phyloP scores from a whole-genome alignment of 768 basidiomycete species.

The Dacryopinax spathularia region DNA sequence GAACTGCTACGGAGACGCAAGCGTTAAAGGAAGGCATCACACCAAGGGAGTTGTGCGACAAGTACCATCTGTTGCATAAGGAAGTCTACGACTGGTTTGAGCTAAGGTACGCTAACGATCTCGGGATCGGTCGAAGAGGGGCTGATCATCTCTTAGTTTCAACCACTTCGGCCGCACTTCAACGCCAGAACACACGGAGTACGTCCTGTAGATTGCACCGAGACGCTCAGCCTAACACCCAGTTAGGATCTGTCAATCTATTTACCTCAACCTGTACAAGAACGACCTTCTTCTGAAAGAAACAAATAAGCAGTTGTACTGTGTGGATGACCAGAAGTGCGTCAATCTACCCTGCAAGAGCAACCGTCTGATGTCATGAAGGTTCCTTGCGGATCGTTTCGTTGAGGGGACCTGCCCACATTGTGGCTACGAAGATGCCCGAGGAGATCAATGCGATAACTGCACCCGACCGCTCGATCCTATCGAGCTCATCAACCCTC shows the following conservation, averaged over 20 bases:
- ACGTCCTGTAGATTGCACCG: slow-evolving; percentile 15
- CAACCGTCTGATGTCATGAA: slow-evolving; percentile 19
- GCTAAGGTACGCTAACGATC: slow-evolving; percentile 43
- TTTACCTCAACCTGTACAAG: slow-evolving; percentile 71
- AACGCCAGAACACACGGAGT: slow-evolving; percentile 80
- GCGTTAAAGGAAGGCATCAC: slow-evolving; percentile 77
- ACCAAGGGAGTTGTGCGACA: slow-evolving; percentile 71
- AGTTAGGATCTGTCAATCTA: slow-evolving; percentile 71
- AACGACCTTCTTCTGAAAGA: slow-evolving; percentile 67
- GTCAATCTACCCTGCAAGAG: slow-evolving; percentile 13
- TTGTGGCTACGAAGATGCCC: slow-evolving; percentile 87
- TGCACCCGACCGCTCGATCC: slow-evolving; percentile 89
- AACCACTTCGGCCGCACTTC: slow-evolving; percentile 95
- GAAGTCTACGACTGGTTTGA: slow-evolving; percentile 98
- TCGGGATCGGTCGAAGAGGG: not conserved
- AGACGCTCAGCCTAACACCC: not conserved
- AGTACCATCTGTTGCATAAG: slow-evolving; percentile 75
- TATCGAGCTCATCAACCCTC: slow-evolving; percentile 84
- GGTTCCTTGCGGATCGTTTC: slow-evolving; percentile 92
- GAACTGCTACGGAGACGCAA: slow-evolving; percentile 98
- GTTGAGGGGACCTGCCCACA: slow-evolving; percentile 97
- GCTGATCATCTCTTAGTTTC: slow-evolving; percentile 38
- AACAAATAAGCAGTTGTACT: slow-evolving; percentile 85
- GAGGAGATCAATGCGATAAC: slow-evolving; percentile 94
- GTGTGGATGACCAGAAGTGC: slow-evolving; percentile 77